phyloP scores from a whole-genome alignment of 2,329 filamentous ascomycete species.

The Calonectria multiphialidica region DNA sequence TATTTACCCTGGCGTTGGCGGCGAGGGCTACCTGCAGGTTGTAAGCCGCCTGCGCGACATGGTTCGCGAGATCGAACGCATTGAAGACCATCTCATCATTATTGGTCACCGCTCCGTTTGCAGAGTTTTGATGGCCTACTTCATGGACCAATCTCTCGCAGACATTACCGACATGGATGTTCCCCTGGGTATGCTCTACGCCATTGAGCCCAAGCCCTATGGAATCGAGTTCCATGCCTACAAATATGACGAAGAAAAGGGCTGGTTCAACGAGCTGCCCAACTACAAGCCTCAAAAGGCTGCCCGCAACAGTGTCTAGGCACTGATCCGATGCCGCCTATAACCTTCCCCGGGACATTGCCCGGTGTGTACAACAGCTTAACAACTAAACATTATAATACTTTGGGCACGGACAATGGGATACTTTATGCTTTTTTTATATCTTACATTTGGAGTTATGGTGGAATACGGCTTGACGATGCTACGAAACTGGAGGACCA shows the following conservation, averaged over 20 bases:
- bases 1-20: slow-evolving; percentile 94
- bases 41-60: slow-evolving; percentile 96
- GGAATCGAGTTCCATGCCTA: slow-evolving; percentile 98
- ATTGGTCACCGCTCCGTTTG: slow-evolving; percentile 94
- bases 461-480: slow-evolving; percentile 36
- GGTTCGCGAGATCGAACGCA: slow-evolving; percentile 96
- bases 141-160: slow-evolving; percentile 90
- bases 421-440: slow-evolving; percentile 18
- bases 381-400: slow-evolving; percentile 21
- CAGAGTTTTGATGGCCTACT: slow-evolving; percentile 94
- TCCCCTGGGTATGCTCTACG: slow-evolving; percentile 92
- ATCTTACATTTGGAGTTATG: slow-evolving; percentile 35
- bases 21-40: slow-evolving; percentile 96
- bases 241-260: slow-evolving; percentile 81
- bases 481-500: slow-evolving; percentile 38
- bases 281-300: slow-evolving; percentile 80
- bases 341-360: slow-evolving; percentile 10
- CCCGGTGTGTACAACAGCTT: slow-evolving; percentile 39
- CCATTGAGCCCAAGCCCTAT: slow-evolving; percentile 97
- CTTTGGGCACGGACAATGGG: slow-evolving; percentile 9
- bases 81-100: slow-evolving; percentile 94
- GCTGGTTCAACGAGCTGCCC: slow-evolving; percentile 89
- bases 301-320: slow-evolving; percentile 47
- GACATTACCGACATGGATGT: slow-evolving; percentile 96
- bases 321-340: slow-evolving; percentile 6